A percentile compares a stretch with the other conserved stretches of the same genome.
phyloP scores from a whole-genome alignment of 345 rosid species.

The Eucalyptus camaldulensis region DNA sequence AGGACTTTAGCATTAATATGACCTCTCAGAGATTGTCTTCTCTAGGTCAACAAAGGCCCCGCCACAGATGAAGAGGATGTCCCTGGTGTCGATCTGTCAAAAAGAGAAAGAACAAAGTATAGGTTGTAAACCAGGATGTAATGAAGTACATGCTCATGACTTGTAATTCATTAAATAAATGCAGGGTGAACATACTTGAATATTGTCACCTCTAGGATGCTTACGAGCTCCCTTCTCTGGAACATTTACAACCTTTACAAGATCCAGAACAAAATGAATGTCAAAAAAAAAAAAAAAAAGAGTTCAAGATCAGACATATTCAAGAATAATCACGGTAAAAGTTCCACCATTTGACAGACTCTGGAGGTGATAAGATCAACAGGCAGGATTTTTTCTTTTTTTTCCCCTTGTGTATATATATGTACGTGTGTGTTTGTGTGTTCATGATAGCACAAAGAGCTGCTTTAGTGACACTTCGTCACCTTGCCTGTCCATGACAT shows the following conservation, averaged over 20 bases:
- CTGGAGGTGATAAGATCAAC: background rate
- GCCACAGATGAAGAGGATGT: conserved; percentile 96
- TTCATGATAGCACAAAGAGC: background rate
- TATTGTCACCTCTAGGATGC: conserved; percentile 98
- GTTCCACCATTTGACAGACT: background rate
- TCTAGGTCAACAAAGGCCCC: conserved; percentile 97
- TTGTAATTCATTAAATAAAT: background rate
- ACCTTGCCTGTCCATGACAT: background rate
- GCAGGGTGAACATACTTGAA: conserved; percentile 51
- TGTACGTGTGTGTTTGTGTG: background rate
- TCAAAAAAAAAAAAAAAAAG: background rate
- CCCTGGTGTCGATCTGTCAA: conserved; percentile 91
- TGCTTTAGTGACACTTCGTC: background rate
- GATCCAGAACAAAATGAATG: background rate
- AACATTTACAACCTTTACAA: conserved; percentile 79
- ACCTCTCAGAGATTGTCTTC: conserved; percentile 99
- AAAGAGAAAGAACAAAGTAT: background rate
- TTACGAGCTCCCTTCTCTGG: conserved; percentile 99
- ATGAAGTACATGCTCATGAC: background rate
- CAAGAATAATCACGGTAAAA: background rate
- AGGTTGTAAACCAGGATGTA: background rate
- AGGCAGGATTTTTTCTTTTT: background rate
- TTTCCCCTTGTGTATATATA: background rate
- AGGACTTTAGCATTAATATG: background rate
- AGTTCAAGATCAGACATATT: background rate